phyloP scores from a whole-genome alignment of 306 rosid genomes.

The Glycine latifolia region DNA sequence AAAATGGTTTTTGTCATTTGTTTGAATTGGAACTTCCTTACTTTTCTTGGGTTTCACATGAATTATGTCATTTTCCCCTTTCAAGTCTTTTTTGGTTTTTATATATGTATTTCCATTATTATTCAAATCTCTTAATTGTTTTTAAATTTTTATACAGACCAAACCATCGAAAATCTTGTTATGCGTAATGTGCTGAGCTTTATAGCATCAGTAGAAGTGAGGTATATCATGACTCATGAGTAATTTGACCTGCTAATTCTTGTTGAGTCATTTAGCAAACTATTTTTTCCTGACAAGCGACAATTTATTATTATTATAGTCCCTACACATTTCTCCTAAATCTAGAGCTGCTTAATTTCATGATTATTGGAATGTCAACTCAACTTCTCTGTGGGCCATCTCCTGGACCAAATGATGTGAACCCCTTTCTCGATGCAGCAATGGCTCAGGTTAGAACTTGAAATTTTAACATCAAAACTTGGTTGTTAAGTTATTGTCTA shows the following conservation, averaged over 20 bases:
- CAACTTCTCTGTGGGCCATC: constrained; percentile 98
- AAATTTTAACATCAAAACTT: constrained; percentile 38
- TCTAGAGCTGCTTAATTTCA: constrained; percentile 91
- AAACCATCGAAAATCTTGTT: constrained; percentile 69
- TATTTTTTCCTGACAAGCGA: constrained; percentile 50
- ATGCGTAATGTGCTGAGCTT: constrained; percentile 78
- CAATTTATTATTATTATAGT: constrained; percentile 53
- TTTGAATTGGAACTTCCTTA: constrained; percentile 32
- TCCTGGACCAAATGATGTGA: constrained; percentile 81
- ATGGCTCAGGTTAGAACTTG: constrained; percentile 82
- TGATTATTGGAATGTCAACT: constrained; percentile 93
- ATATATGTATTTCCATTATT: constrained; percentile 12
- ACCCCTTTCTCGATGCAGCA: constrained; percentile 93
- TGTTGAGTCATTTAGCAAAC: constrained; percentile 40
- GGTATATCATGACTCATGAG: constrained; percentile 64
- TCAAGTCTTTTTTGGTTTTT: neutral
- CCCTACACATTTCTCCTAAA: constrained; percentile 75
- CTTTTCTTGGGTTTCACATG: constrained; percentile 25
- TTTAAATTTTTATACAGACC: constrained; percentile 65
- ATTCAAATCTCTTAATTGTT: constrained; percentile 20
- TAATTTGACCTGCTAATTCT: constrained; percentile 46
- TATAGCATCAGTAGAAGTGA: constrained; percentile 81
- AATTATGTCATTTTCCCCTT: constrained; percentile 23
- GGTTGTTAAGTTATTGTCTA: constrained; percentile 39
- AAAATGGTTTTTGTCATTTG: constrained; percentile 8